Evolutionary conservation across 75 land plant genomes (phyloP).

Genomic region (Cryptomeria japonica): DNA sequence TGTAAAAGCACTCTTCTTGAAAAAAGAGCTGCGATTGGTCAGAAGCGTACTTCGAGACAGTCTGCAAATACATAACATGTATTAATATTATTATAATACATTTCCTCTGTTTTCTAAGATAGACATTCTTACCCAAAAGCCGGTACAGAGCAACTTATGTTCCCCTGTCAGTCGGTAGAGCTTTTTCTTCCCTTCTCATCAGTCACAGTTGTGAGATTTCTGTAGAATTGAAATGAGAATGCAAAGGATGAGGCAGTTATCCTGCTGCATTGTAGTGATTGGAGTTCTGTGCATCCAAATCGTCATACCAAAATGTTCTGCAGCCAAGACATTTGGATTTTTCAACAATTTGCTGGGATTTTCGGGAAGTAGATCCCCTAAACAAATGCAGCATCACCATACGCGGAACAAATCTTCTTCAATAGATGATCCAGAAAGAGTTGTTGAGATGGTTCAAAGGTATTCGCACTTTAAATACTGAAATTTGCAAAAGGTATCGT

Average conservation of each 20-base stretch:
- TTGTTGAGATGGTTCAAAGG: slow-evolving; percentile 4
- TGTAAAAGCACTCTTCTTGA: neutral
- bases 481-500: neutral
- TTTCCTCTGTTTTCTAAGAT: too few species aligned
- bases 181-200: neutral
- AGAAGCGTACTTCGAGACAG: neutral
- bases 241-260: neutral
- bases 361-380: neutral
- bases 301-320: neutral
- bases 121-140: neutral
- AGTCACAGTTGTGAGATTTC: neutral
- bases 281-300: neutral
- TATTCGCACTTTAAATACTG: neutral
- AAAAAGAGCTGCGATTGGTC: neutral
- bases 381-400: neutral
- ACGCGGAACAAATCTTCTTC: neutral
- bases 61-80: neutral
- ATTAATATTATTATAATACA: neutral
- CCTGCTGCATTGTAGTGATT: neutral
- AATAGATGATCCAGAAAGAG: neutral
- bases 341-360: neutral
- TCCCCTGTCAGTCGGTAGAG: neutral
- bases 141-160: neutral
- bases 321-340: neutral
- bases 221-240: neutral